These are phyloP conservation scores for Discostella pseudostelligera DNA, from an alignment of 108 stramenopile genomes.

Conservation along the genomic window DNA sequence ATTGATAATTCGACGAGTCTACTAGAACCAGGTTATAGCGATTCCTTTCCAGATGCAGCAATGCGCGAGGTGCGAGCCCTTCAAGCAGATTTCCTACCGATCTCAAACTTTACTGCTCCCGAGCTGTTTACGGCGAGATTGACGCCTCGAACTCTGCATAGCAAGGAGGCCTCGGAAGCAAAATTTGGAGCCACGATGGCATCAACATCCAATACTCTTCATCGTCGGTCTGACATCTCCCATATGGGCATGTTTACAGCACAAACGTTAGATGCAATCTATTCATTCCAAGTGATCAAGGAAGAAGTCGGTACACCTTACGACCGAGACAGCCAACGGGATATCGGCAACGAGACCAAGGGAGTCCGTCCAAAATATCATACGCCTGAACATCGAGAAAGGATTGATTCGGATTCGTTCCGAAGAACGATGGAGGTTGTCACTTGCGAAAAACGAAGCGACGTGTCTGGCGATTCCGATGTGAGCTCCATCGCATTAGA, in stretches of 20 bases:
- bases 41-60: background rate
- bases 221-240: constrained; percentile 25
- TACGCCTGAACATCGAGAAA: constrained; percentile 16
- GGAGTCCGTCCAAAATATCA: constrained; percentile 3
- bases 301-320: background rate
- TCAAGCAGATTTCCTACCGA: background rate
- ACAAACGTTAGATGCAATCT: constrained; percentile 27
- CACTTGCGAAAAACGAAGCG: constrained; percentile 25
- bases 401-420: constrained; percentile 23
- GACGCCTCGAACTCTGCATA: constrained; percentile 15
- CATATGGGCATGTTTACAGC: constrained; percentile 29
- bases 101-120: background rate
- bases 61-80: background rate
- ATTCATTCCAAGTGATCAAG: constrained; percentile 9
- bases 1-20: background rate
- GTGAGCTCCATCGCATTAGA: constrained; percentile 33
- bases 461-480: constrained; percentile 17
- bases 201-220: constrained; percentile 24
- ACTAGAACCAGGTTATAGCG: background rate
- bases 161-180: constrained; percentile 8
- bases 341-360: background rate
- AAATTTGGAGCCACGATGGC: constrained; percentile 15
- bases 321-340: background rate
- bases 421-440: constrained; percentile 25
- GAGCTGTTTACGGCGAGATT: background rate